Evolutionary conservation across 2,329 filamentous ascomycete species (phyloP).

Genomic region (Cercospora canescens): DNA sequence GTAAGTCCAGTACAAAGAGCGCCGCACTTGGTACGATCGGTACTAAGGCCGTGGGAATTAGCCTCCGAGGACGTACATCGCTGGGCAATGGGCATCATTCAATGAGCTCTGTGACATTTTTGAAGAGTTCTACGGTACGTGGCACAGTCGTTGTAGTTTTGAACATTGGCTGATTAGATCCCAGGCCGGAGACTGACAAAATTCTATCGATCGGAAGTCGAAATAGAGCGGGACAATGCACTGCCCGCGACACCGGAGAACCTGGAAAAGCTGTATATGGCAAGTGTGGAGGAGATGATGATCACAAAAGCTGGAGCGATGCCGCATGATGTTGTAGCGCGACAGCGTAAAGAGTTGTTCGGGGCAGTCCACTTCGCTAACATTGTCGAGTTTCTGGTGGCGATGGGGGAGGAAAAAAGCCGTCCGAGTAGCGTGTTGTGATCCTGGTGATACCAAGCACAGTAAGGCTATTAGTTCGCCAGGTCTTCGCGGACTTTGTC

Average conservation of each 20-base stretch:
- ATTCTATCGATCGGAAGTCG: not conserved
- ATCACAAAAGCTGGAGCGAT: not conserved
- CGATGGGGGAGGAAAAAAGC: not conserved
- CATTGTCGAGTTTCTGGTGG: not conserved
- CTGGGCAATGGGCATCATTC: not conserved
- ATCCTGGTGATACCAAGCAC: too few species aligned
- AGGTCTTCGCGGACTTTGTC: too few species aligned
- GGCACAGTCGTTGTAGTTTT: not conserved
- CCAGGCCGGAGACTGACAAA: not conserved
- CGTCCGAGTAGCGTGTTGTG: not conserved
- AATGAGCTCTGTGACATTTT: not conserved
- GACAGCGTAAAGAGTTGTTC: not conserved
- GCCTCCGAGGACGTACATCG: not conserved
- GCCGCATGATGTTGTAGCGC: not conserved
- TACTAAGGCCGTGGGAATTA: too few species aligned
- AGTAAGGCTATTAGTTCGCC: too few species aligned
- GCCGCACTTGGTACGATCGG: too few species aligned
- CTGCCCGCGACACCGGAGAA: not conserved
- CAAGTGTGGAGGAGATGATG: not conserved
- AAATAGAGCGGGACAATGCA: not conserved
- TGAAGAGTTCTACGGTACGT: not conserved
- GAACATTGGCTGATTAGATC: not conserved
- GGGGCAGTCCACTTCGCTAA: not conserved
- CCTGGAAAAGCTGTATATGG: not conserved
- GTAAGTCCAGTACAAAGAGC: not conserved